Percentiles rank a stretch among this genome's conserved stretches.
Conservation (phyloP, 176 grass and related monocot genomes). For the Ampelocalamus luodianensis region DNA sequence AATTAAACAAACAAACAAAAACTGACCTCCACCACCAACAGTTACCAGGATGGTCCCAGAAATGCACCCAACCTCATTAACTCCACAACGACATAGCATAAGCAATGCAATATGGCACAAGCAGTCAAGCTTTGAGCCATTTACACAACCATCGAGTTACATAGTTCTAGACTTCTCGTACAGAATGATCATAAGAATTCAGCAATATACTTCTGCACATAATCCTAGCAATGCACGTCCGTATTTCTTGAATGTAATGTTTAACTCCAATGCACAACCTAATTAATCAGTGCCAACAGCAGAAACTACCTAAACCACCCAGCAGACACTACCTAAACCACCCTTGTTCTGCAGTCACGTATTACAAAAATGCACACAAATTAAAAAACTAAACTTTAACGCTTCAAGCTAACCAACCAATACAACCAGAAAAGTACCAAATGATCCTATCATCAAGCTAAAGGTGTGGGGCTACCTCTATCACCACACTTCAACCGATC, state of each 20-base stretch:
- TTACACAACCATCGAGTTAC: not conserved
- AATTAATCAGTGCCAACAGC: not conserved
- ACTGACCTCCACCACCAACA: not conserved
- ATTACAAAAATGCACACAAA: not conserved
- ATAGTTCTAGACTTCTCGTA: constrained; percentile 13
- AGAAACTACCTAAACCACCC: not conserved
- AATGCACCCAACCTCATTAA: not conserved
- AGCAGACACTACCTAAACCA: not conserved
- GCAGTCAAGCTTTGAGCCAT: not conserved
- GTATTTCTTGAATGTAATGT: not conserved
- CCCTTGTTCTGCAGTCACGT: not conserved
- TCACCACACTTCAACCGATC: not conserved
- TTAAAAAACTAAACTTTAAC: not conserved
- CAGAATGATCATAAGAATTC: not conserved
- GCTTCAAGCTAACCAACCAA: not conserved
- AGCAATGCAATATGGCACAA: not conserved
- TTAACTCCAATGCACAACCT: not conserved
- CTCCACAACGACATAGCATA: not conserved
- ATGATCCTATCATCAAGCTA: not conserved
- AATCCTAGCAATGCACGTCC: not conserved
- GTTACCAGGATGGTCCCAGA: not conserved
- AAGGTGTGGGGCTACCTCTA: constrained; percentile 1
- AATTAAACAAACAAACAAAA: not conserved
- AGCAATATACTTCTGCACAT: not conserved
- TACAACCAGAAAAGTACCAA: not conserved